A percentile compares a stretch with the other conserved stretches of the same genome.
Conservation (phyloP, 257 asterid species). For the Solanum lycopersicoides region DNA sequence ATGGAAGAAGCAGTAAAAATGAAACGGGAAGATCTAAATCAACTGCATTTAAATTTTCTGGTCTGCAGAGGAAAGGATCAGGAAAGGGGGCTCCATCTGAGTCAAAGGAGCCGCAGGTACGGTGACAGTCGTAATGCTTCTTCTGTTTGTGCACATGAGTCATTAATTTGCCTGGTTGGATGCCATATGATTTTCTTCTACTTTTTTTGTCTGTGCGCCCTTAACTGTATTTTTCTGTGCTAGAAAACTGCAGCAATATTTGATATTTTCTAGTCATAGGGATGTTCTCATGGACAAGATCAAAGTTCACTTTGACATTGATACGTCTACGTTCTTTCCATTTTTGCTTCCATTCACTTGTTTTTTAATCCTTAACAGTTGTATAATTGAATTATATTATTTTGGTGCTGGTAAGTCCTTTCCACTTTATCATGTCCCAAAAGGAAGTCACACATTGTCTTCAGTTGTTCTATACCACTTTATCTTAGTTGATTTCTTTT, state of each 20-base stretch:
- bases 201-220: not conserved
- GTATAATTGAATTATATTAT: not conserved
- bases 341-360: not conserved
- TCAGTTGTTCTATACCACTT: not conserved
- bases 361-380: not conserved
- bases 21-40: conserved; percentile 35
- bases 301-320: not conserved
- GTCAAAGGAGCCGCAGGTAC: conserved; percentile 48
- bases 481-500: conserved; percentile 1
- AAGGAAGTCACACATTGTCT: not conserved
- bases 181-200: not conserved
- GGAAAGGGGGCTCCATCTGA: conserved; percentile 34
- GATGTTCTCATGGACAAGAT: not conserved
- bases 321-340: not conserved
- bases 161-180: not conserved
- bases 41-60: conserved; percentile 29
- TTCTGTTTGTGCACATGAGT: not conserved
- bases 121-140: not conserved
- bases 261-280: not conserved
- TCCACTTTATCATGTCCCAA: not conserved
- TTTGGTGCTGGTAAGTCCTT: not conserved
- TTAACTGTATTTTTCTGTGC: not conserved
- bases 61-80: conserved; percentile 38
- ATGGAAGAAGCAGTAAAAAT: conserved; percentile 16
- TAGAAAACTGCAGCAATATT: not conserved